Base-by-base conservation (phyloP, 176 grass and related monocot genomes). In the Rhipidocladum racemiflorum region DNA sequence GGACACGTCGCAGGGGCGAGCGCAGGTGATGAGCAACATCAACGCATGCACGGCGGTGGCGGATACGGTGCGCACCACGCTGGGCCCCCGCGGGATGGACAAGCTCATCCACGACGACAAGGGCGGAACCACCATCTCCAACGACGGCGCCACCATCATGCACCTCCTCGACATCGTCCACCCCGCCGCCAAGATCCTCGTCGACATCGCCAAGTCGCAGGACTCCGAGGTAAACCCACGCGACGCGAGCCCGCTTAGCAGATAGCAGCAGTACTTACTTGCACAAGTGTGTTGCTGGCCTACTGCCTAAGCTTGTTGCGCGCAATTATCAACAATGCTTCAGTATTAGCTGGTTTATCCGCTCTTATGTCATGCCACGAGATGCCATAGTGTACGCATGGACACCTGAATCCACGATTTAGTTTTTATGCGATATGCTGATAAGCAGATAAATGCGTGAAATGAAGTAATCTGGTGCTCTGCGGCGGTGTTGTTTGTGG, bases 101-200 rank as follows among this genome's bases (percentile, higher is more conserved):
- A 97, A 97, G 86, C 85, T 97, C 76, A 90, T 94, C 84, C 92
- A 88, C 86, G 92, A 97, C 77, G 92, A 93, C 38, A 97, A 94
- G 88, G 90, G 95, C 72, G 81, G 88, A 35, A 91, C 85, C 51
- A 97, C 92, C 81, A 97, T 97, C 68, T 97, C 95, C 78, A 97
- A 94, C 53, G 95, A 97, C 75, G 90, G 92, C 29, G 92, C 92
- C 61, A 97, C 95, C 77, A 97, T 97, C 76, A 94, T 97, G 90
- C 88, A 30, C 23, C 87, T 92, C 23, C 88, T 89, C 14, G 87
- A 89, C 71, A 89, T 92, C 61, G 63, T 92, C 25, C 91, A 92
- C 61, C 91, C 87, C 0, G 86, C 87, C 29, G 84, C 91, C 18
- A 87, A 92, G 77, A 89, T 92, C 75, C 82, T 89, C 24, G 85